These are phyloP conservation scores for Saxophila tyrrhenica DNA, from an alignment of 495 filamentous ascomycete species.

Conservation along the genomic window DNA sequence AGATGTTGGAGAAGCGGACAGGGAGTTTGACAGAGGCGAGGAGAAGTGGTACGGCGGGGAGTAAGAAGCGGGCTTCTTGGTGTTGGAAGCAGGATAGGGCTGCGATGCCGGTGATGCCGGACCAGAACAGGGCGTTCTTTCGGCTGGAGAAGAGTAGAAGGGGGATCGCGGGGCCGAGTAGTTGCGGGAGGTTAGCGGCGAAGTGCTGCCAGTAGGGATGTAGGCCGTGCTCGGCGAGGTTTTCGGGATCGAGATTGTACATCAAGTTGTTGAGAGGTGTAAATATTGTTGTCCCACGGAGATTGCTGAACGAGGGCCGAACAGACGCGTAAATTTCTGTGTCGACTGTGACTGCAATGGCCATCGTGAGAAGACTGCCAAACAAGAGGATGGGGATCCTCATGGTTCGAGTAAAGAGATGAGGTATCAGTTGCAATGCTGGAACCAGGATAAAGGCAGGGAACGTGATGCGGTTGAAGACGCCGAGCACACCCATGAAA, in stretches of 20 bases:
- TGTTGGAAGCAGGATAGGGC: slow-evolving; percentile 79
- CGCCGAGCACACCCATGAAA: slow-evolving; percentile 67
- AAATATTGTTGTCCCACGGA: slow-evolving; percentile 52
- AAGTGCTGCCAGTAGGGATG: slow-evolving; percentile 89
- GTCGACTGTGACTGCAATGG: slow-evolving; percentile 66
- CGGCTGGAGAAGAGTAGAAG: slow-evolving; percentile 48
- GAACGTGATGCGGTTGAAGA: slow-evolving; percentile 95
- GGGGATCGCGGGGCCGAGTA: slow-evolving; percentile 75
- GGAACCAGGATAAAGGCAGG: slow-evolving; percentile 82
- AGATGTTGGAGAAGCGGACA: slow-evolving; percentile 38
- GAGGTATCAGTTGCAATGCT: slow-evolving; percentile 65
- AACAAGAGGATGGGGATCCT: slow-evolving; percentile 40
- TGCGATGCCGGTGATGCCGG: slow-evolving; percentile 68
- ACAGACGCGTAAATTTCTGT: slow-evolving; percentile 63
- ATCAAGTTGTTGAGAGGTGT: slow-evolving; percentile 85
- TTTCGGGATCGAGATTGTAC: slow-evolving; percentile 67
- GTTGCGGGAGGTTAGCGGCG: slow-evolving; percentile 71
- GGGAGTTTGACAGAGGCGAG: slow-evolving; percentile 71
- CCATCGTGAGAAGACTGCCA: slow-evolving; percentile 49
- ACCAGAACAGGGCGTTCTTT: slow-evolving; percentile 48
- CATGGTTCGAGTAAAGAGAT: slow-evolving; percentile 39
- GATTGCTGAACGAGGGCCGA: slow-evolving; percentile 42
- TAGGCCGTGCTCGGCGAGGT: slow-evolving; percentile 79
- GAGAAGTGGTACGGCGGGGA: slow-evolving; percentile 79
- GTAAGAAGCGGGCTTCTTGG: slow-evolving; percentile 88